Percentiles rank a stretch among this genome's conserved stretches.
Conservation (phyloP, 768 basidiomycete species). For the Arthromyces matolae region DNA sequence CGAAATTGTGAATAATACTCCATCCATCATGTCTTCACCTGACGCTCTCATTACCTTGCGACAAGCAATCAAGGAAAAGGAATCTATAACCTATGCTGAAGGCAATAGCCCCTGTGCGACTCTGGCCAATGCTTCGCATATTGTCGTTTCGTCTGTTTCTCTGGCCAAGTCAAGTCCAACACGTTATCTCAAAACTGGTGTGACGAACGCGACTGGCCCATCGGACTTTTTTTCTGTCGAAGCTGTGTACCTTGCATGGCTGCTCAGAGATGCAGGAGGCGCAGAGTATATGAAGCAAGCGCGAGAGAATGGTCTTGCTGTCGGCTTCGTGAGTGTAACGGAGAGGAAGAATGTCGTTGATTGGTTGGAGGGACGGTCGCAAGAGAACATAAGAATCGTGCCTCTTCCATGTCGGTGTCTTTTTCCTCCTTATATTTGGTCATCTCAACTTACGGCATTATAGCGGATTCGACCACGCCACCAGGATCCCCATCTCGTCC, state of each 20-base stretch:
- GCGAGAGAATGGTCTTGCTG: conserved; percentile 65
- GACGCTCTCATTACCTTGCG: conserved; percentile 60
- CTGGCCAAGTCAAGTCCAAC: conserved; percentile 77
- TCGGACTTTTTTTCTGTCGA: conserved; percentile 77
- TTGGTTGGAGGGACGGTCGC: conserved; percentile 66
- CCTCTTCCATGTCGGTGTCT: conserved; percentile 38
- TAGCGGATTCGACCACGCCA: conserved; percentile 43
- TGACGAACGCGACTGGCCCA: conserved; percentile 38
- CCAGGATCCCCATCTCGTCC: conserved; percentile 46
- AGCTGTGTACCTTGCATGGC: conserved; percentile 83
- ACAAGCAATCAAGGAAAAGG: conserved; percentile 56
- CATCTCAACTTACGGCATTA: background rate
- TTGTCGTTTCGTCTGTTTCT: conserved; percentile 50
- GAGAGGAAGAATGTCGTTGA: conserved; percentile 85
- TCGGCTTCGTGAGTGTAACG: conserved; percentile 80
- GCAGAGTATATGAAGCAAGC: conserved; percentile 90
- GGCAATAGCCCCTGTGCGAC: conserved; percentile 39
- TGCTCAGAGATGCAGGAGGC: conserved; percentile 63
- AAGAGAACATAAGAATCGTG: conserved; percentile 49
- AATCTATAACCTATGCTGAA: conserved; percentile 46
- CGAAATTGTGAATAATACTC: background rate
- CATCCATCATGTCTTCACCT: conserved; percentile 25
- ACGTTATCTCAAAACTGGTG: conserved; percentile 67
- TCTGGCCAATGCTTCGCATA: conserved; percentile 57
- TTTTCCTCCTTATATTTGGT: background rate